These are phyloP conservation scores for Suillus ampliporus DNA, from an alignment of 768 basidiomycete species.

Conservation along the genomic window DNA sequence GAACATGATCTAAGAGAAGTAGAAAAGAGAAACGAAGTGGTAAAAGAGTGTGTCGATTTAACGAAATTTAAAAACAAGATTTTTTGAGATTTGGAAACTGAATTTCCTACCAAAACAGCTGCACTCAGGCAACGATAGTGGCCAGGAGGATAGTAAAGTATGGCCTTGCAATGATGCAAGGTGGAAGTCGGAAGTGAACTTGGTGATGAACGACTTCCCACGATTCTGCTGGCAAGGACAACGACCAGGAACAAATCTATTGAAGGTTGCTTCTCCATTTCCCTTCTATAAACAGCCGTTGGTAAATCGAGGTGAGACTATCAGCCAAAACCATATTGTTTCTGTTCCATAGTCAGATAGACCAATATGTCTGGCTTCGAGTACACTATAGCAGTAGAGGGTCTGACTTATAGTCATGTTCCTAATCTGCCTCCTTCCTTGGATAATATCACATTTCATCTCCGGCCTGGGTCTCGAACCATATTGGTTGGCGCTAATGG, in stretches of 20 bases:
- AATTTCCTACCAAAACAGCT: constrained; percentile 28
- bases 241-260: background rate
- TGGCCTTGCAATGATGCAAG: constrained; percentile 9
- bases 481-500: constrained; percentile 94
- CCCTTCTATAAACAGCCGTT: no score
- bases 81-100: constrained; percentile 23
- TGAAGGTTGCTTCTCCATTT: no score
- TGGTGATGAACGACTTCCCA: constrained; percentile 5
- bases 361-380: constrained; percentile 1
- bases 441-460: constrained; percentile 61
- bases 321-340: background rate
- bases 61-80: constrained; percentile 21
- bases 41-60: constrained; percentile 43
- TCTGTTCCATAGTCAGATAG: constrained; percentile 10
- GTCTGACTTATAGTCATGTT: constrained; percentile 65
- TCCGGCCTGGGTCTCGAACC: constrained; percentile 80
- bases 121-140: constrained; percentile 23
- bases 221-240: background rate
- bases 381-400: constrained; percentile 42
- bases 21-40: constrained; percentile 23
- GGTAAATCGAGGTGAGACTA: background rate
- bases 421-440: constrained; percentile 57
- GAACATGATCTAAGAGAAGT: constrained; percentile 38
- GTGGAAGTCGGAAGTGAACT: constrained; percentile 8
- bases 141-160: constrained; percentile 14